A percentile compares a stretch with the other conserved stretches of the same genome.
Evolutionary conservation across 768 basidiomycete species (phyloP).

Genomic region (Serendipita indica): DNA sequence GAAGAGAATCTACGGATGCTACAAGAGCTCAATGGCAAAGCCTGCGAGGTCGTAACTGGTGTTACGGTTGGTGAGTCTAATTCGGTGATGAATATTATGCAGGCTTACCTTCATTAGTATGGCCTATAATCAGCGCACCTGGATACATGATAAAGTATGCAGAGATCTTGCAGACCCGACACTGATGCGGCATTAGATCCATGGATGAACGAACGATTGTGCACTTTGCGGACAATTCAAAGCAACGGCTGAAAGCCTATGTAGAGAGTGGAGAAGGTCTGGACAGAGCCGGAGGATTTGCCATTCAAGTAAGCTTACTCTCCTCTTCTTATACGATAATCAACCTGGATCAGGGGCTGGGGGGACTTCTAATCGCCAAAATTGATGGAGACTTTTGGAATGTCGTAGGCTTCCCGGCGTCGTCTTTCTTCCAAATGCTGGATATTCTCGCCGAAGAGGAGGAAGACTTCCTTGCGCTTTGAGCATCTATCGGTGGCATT

Average conservation of each 20-base stretch:
- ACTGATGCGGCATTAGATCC: conserved; percentile 32
- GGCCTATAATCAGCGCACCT: conserved; percentile 57
- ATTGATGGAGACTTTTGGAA: conserved; percentile 86
- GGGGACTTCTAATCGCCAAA: conserved; percentile 65
- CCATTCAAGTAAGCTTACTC: conserved; percentile 55
- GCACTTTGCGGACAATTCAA: conserved; percentile 52
- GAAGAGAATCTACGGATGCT: conserved; percentile 80
- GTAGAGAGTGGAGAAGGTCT: conserved; percentile 73
- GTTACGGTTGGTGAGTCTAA: conserved; percentile 52
- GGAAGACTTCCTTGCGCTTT: conserved; percentile 42
- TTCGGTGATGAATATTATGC: conserved; percentile 9
- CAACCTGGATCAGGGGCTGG: conserved; percentile 42
- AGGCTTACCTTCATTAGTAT: conserved; percentile 32
- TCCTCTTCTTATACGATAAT: neutral
- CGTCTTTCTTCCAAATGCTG: conserved; percentile 66
- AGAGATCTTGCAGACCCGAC: neutral
- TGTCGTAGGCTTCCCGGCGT: conserved; percentile 82
- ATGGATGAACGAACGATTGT: conserved; percentile 74
- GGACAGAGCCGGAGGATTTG: conserved; percentile 88
- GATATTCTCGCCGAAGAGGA: conserved; percentile 62
- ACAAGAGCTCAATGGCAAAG: conserved; percentile 66
- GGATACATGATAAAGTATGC: conserved; percentile 57
- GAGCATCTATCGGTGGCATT: too few relatives aligned
- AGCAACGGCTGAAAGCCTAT: conserved; percentile 54
- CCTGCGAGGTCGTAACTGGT: conserved; percentile 89